A percentile compares a stretch with the other conserved stretches of the same genome.
Evolutionary conservation across 768 basidiomycete genomes (phyloP).

Genomic region (Leccinum sublutescens): DNA sequence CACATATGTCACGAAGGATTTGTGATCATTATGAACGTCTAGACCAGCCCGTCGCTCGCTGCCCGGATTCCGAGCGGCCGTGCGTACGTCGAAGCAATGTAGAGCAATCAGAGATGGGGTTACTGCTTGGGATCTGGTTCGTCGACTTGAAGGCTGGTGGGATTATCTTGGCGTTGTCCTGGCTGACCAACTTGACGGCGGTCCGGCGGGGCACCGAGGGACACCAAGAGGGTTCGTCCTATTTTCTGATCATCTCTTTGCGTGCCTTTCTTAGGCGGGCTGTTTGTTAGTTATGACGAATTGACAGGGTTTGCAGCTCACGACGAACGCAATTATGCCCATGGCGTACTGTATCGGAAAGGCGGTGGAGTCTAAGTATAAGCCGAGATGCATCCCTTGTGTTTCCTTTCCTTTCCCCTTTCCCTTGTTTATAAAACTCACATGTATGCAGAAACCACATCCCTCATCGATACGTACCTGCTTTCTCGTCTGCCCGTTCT

Average conservation of each 20-base stretch:
- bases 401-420: no score
- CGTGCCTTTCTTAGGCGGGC: neutral
- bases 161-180: slow-evolving; percentile 60
- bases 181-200: slow-evolving; percentile 63
- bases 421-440: no score
- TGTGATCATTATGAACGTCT: slow-evolving; percentile 70
- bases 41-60: slow-evolving; percentile 57
- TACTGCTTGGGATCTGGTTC: slow-evolving; percentile 46
- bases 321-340: slow-evolving; percentile 67
- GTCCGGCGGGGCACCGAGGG: slow-evolving; percentile 19
- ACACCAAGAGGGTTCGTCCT: slow-evolving; percentile 64
- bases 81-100: slow-evolving; percentile 62
- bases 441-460: no score
- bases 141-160: slow-evolving; percentile 48
- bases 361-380: slow-evolving; percentile 40
- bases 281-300: neutral
- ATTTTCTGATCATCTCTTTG: neutral
- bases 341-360: slow-evolving; percentile 68
- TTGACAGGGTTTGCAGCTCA: slow-evolving; percentile 14
- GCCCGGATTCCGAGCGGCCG: slow-evolving; percentile 55
- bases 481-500: no score
- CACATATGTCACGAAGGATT: slow-evolving; percentile 58
- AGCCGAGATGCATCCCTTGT: slow-evolving; percentile 35
- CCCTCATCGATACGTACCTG: no score
- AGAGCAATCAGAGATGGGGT: slow-evolving; percentile 61